Evolutionary conservation across 352 stramenopile species (phyloP).

Genomic region (Pythium brassicae): DNA sequence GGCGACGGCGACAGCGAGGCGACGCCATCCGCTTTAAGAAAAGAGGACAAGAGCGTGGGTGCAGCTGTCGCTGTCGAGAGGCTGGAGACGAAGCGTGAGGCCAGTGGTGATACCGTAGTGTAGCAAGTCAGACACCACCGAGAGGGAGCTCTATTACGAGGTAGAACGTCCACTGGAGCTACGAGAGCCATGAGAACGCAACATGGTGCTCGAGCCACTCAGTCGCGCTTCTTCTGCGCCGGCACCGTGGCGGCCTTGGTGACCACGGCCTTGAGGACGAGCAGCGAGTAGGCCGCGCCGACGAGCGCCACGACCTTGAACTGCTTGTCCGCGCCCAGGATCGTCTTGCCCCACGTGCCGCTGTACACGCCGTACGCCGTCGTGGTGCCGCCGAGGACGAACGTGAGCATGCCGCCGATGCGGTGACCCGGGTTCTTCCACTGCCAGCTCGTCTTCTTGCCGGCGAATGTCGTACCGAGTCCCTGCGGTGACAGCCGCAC

Average conservation of each 20-base stretch:
- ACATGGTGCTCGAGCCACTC: not conserved
- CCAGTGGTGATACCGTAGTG: no score
- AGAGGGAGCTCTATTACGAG: no score
- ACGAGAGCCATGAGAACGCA: not conserved
- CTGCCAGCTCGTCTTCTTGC: constrained; percentile 63
- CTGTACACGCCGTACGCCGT: constrained; percentile 54
- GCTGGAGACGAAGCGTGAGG: no score
- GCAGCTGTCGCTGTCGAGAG: no score
- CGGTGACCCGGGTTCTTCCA: constrained; percentile 69
- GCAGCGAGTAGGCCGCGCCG: constrained; percentile 31
- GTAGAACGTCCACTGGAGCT: not conserved
- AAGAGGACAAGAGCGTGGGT: no score
- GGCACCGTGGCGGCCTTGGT: constrained; percentile 11
- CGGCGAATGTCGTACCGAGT: constrained; percentile 43
- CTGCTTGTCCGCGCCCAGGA: constrained; percentile 45
- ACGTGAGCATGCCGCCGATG: constrained; percentile 46
- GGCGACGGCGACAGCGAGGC: no score
- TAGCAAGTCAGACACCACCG: no score
- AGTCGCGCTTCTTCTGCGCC: constrained; percentile 2
- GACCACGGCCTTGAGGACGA: constrained; percentile 38
- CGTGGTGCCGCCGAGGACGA: constrained; percentile 36
- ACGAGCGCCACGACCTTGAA: constrained; percentile 36
- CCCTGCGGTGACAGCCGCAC: constrained; percentile 21
- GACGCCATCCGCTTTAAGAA: no score
- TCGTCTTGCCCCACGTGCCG: constrained; percentile 37